phyloP scores from a whole-genome alignment of 208 protist species.

The Trypanosoma rangeli region DNA sequence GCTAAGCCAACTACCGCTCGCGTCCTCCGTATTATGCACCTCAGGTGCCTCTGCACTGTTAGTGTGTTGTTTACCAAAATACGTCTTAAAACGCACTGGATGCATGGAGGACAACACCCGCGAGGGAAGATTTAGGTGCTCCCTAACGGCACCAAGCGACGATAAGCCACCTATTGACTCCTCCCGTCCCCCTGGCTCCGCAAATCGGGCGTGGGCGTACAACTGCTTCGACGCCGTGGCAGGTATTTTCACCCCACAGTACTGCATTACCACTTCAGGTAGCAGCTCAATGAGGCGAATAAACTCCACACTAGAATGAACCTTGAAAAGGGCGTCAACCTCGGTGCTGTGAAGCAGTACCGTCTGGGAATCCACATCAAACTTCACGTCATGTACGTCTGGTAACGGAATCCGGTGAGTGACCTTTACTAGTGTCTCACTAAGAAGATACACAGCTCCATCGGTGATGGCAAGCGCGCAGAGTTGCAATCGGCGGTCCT shows the following conservation, averaged over 20 bases:
- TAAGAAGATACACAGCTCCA: conserved; percentile 46
- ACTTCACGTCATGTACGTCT: conserved; percentile 38
- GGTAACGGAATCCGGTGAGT: conserved; percentile 36
- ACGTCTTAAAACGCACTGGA: not conserved
- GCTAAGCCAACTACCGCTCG: not conserved
- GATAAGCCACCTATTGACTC: not conserved
- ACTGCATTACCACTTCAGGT: conserved; percentile 27
- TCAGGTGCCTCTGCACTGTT: not conserved
- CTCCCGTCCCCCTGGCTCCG: conserved; percentile 16
- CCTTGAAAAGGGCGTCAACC: conserved; percentile 48
- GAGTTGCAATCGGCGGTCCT: conserved; percentile 34
- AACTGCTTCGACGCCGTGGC: conserved; percentile 45
- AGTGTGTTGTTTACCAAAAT: conserved; percentile 6
- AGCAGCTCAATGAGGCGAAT: conserved; percentile 33
- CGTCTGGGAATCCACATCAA: conserved; percentile 50
- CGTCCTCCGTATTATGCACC: not conserved
- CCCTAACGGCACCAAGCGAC: not conserved
- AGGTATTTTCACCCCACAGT: conserved; percentile 30
- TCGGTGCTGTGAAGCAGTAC: conserved; percentile 45
- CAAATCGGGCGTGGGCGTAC: conserved; percentile 45
- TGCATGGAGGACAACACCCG: conserved; percentile 14
- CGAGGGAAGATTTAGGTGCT: conserved; percentile 1
- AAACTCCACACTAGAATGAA: conserved; percentile 55
- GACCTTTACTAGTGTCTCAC: conserved; percentile 38
- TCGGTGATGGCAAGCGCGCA: conserved; percentile 52